Evolutionary conservation across 495 filamentous ascomycete species (phyloP), one percentile per base, ranked within the genome.

Genomic region (Cairneyella variabilis): DNA sequence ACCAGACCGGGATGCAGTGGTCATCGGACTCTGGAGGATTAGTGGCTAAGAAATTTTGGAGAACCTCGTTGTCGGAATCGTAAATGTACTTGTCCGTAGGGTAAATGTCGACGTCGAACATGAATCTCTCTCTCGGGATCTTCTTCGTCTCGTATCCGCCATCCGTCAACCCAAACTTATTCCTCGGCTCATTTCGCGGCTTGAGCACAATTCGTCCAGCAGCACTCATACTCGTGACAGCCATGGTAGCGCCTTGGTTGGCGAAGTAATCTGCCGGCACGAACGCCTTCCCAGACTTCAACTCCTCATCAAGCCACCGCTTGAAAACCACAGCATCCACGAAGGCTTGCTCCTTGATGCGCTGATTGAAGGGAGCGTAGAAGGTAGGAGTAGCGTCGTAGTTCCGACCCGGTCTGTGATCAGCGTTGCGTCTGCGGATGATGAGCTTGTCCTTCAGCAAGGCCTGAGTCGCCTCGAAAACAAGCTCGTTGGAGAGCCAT

Each of bases 1-100:
- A 80, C 91, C 91, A 96, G 22, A 91, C 67, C 0, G 91, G 91
- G 17, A 89, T 59, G 63, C 81, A 61, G 57, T 70, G 63, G 36
- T 28, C 58, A 66, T 37, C 58, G 67, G 46, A 50, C 61, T 22
- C 38, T 40, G 57, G 61, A 16, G 61, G 60, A 9, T 28, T 28
- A 8, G 37, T 21, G 3, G 9, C 14, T 6, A 43, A 10, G 1
- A 58, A 42, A 0, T 48, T 51, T 1, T 61, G 57, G 3, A 65
- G 26, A 0, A 89, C 46, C 1, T 64, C 56, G 14, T 70, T 61
- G 0, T 83, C 79, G 34, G 80, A 76, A 16, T 88, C 81, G 53
- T 70, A 81, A 8, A 83, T 45, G 60, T 91, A 95, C 1, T 54
- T 64, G 1, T 68, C 64, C 2, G 79, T 80, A 0, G 85, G 84